These are phyloP conservation scores for Fusarium bulbicola DNA, from an alignment of 2,329 filamentous ascomycete species.

Conservation along the genomic window DNA sequence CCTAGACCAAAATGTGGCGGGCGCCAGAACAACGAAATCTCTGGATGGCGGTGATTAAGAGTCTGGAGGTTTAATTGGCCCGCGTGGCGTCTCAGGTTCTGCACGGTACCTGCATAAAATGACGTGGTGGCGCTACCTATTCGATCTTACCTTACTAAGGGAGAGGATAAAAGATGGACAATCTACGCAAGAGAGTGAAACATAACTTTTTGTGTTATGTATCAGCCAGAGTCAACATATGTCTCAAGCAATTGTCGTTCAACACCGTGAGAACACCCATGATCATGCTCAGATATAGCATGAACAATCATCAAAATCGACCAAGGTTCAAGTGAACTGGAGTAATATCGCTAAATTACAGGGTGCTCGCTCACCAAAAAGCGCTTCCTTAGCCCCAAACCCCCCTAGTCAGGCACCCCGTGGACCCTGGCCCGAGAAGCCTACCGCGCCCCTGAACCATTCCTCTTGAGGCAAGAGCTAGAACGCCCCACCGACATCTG, in stretches of 20 bases:
- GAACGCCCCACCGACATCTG: conserved; percentile 30
- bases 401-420: conserved; percentile 12
- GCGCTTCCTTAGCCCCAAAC: conserved; percentile 16
- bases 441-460: conserved; percentile 35
- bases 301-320: conserved; percentile 15
- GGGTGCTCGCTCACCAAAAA: conserved; percentile 20
- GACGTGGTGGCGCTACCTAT: conserved; percentile 32
- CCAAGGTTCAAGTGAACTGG: not conserved
- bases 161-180: not conserved
- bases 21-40: conserved; percentile 21
- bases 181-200: not conserved
- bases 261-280: conserved; percentile 3
- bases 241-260: not conserved
- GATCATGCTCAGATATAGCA: not conserved
- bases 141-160: not conserved
- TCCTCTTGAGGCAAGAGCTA: conserved; percentile 20
- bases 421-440: conserved; percentile 1
- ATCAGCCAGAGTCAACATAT: not conserved
- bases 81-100: conserved; percentile 46
- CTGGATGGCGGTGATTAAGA: conserved; percentile 18
- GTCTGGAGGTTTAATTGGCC: conserved; percentile 43
- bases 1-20: conserved; percentile 30
- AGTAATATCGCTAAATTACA: conserved; percentile 28
- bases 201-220: conserved; percentile 6
- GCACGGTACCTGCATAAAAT: conserved; percentile 42